Evolutionary conservation across 2,329 filamentous ascomycete genomes (phyloP), one percentile per base, ranked within the genome.

Genomic region (Escovopsis sp.): DNA sequence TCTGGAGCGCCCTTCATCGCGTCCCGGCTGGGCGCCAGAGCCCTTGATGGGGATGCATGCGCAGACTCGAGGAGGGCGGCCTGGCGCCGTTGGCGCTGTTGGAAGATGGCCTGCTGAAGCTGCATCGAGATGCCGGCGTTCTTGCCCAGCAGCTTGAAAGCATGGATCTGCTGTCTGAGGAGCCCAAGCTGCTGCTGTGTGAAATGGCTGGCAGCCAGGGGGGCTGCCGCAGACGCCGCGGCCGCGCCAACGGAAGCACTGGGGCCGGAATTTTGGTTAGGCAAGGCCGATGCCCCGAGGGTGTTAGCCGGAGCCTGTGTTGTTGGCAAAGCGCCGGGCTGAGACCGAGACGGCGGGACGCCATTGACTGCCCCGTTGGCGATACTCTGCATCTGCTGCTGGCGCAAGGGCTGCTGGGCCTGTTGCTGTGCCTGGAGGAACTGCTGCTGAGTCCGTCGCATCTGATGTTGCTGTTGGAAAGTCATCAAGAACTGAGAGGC

Each of bases 141-240:
- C 57, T 90, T 92, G 5, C 83, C 79, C 4, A 98, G 66, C 45
- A 86, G 70, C 58, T 92, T 92, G 60, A 94, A 96, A 0, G 88
- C 87, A 47, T 79, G 70, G 34, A 96, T 94, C 54, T 98, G 90
- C 44, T 82, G 78, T 40, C 84, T 71, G 9, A 98, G 63, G 30
- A 83, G 73, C 17, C 70, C 67, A 31, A 94, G 63, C 54, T 98
- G 90, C 38, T 90, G 81, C 17, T 72, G 70, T 11, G 76, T 78
- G 53, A 94, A 87, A 41, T 76, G 76, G 34, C 68, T 68, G n/a
- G 56, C 45, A 34, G 53, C 41, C 17, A 51, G 41, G 14, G 48
- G 50, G 12, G 60, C 46, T 15, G 54, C 46, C 18, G 40, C 53
- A 5, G 64, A 51, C 15, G 62, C 47, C 3, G 59, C 57, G 27